Evolutionary conservation across 2,329 filamentous ascomycete species (phyloP).

Genomic region (Cucurbitaria berberidis): DNA sequence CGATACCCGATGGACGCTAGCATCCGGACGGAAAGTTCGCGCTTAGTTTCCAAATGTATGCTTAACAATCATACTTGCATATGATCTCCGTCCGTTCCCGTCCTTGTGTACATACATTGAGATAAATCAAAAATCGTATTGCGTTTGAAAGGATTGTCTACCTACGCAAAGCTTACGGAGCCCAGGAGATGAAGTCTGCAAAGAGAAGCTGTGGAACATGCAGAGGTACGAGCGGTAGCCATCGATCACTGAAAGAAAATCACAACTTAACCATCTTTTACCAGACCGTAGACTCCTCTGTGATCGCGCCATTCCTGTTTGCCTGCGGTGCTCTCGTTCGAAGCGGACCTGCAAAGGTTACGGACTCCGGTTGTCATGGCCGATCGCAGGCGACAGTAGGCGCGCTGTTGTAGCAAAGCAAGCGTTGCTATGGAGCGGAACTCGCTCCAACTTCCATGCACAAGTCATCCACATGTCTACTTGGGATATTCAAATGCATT

Average conservation of each 20-base stretch:
- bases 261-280: not conserved
- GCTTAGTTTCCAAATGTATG: not conserved
- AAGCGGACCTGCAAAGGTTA: not conserved
- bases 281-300: not conserved
- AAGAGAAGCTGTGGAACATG: not conserved
- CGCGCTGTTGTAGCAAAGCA: not conserved
- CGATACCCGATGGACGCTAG: not conserved
- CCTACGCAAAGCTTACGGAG: not conserved
- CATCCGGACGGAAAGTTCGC: not conserved
- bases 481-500: not conserved
- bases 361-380: not conserved
- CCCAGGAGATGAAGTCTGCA: not conserved
- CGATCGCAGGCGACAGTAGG: not conserved
- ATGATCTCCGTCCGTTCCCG: not conserved
- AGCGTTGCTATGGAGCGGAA: not conserved
- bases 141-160: not conserved
- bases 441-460: not conserved
- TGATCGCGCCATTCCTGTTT: not conserved
- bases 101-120: not conserved
- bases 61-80: not conserved
- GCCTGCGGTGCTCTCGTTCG: not conserved
- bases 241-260: not conserved
- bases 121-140: not conserved
- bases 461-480: not conserved
- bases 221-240: not conserved